phyloP scores from a whole-genome alignment of 106 monocot genomes.

The Phalaenopsis equestris region DNA sequence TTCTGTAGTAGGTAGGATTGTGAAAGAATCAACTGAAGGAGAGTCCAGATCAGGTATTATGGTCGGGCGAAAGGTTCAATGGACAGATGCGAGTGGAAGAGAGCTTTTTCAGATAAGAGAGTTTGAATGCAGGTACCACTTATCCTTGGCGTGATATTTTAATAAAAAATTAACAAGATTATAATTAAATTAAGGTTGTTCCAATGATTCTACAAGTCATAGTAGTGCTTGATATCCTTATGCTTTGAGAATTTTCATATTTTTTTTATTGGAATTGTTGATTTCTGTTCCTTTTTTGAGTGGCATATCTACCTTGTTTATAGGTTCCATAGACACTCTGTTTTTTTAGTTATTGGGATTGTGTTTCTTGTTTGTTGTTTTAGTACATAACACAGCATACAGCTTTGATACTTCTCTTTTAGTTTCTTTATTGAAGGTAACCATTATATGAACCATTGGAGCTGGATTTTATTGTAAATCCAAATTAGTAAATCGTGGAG shows the following conservation, averaged over 20 bases:
- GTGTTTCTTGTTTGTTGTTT: too few relatives aligned
- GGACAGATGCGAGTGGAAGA: constrained; percentile 61
- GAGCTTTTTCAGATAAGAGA: constrained; percentile 80
- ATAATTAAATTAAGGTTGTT: not conserved
- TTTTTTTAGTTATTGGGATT: too few relatives aligned
- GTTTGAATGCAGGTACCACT: constrained; percentile 70
- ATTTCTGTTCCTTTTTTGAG: not conserved
- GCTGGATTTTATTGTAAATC: too few relatives aligned
- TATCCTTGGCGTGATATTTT: not conserved
- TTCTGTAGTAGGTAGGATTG: constrained; percentile 16
- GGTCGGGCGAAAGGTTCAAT: constrained; percentile 54
- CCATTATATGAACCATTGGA: too few relatives aligned
- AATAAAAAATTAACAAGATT: not conserved
- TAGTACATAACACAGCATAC: too few relatives aligned
- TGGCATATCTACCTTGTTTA: not conserved
- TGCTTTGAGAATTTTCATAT: not conserved
- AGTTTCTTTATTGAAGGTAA: too few relatives aligned
- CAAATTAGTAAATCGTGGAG: too few relatives aligned
- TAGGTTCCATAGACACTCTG: too few relatives aligned
- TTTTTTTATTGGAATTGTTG: not conserved
- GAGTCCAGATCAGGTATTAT: constrained; percentile 12
- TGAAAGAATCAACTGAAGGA: constrained; percentile 24
- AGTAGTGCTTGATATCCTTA: not conserved
- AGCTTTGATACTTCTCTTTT: too few relatives aligned
- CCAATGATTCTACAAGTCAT: not conserved